Conservation (phyloP, 2,329 filamentous ascomycete species). For the Tolypocladium nubicola region DNA sequence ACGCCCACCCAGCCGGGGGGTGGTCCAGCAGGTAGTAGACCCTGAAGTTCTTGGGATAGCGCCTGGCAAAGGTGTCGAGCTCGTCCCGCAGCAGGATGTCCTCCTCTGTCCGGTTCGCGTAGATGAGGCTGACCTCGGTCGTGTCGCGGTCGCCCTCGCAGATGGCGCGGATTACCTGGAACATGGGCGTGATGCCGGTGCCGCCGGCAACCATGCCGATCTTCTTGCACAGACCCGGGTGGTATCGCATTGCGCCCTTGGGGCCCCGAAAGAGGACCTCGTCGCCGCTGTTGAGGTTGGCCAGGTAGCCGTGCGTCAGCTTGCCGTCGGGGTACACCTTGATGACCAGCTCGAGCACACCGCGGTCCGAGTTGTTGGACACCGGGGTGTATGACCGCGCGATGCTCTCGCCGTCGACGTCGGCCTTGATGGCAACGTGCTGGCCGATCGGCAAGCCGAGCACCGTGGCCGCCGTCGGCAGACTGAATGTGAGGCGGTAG, state of each 20-base stretch:
- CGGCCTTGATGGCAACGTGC: constrained; percentile 41
- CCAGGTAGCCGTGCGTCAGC: constrained; percentile 39
- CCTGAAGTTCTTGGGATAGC: constrained; percentile 42
- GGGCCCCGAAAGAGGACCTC: constrained; percentile 42
- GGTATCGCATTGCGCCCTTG: constrained; percentile 45
- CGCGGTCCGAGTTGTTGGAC: constrained; percentile 38
- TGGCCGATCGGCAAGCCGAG: constrained; percentile 47
- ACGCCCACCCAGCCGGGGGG: constrained; percentile 34
- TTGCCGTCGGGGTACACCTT: constrained; percentile 39
- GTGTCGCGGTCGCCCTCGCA: constrained; percentile 48
- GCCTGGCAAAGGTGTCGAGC: constrained; percentile 40
- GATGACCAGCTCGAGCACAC: constrained; percentile 39
- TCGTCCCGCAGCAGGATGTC: constrained; percentile 49
- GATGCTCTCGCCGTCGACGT: constrained; percentile 32
- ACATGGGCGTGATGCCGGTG: constrained; percentile 24
- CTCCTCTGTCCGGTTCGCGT: constrained; percentile 45
- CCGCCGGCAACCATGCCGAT: constrained; percentile 46
- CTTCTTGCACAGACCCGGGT: constrained; percentile 25
- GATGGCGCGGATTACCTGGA: constrained; percentile 51
- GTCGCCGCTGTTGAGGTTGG: constrained; percentile 34
- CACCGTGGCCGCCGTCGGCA: constrained; percentile 31
- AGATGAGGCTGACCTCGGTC: constrained; percentile 46
- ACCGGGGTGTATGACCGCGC: constrained; percentile 43
- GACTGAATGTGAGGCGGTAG: constrained; percentile 35
- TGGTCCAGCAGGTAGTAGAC: constrained; percentile 44